phyloP scores from a whole-genome alignment of 2,329 filamentous ascomycete species.

The Cercospora zeina region DNA sequence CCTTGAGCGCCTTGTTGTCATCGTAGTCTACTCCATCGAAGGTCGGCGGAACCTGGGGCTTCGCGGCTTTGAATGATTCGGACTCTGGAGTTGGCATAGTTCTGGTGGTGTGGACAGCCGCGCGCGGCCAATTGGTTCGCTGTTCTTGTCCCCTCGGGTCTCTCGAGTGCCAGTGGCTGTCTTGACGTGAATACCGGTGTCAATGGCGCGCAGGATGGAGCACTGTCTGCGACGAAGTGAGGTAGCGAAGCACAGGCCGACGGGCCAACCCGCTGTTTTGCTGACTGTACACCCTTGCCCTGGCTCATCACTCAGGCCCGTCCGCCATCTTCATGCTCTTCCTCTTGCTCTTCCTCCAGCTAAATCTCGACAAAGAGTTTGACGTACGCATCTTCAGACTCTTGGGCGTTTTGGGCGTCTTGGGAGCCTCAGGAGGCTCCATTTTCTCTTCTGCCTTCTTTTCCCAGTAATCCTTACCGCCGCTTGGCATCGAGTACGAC shows the following conservation, averaged over 20 bases:
- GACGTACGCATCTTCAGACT: conserved; percentile 6
- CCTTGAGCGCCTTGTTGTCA: conserved; percentile 76
- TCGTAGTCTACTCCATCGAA: conserved; percentile 88
- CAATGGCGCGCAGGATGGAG: conserved; percentile 13
- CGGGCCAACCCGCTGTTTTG: conserved; percentile 11
- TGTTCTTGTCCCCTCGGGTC: neutral
- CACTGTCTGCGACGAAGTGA: conserved; percentile 3
- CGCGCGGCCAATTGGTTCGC: conserved; percentile 6
- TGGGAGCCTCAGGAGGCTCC: conserved; percentile 13
- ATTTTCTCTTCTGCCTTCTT: conserved; percentile 26
- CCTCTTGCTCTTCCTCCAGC: conserved; percentile 30
- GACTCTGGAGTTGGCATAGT: conserved; percentile 81
- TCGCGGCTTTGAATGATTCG: conserved; percentile 76
- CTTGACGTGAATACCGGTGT: conserved; percentile 3
- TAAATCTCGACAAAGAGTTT: conserved; percentile 29
- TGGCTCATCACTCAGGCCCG: conserved; percentile 7
- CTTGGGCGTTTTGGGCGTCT: conserved; percentile 8
- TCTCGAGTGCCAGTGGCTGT: neutral
- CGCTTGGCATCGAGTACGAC: conserved; percentile 41
- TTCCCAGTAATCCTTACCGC: conserved; percentile 36
- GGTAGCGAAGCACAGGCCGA: neutral
- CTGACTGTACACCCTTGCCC: conserved; percentile 3
- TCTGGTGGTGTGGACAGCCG: conserved; percentile 2
- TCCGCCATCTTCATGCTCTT: conserved; percentile 18
- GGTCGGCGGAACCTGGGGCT: conserved; percentile 76